Base-by-base conservation (phyloP, 2,329 filamentous ascomycete species). In the Leptographium radiaticola region DNA sequence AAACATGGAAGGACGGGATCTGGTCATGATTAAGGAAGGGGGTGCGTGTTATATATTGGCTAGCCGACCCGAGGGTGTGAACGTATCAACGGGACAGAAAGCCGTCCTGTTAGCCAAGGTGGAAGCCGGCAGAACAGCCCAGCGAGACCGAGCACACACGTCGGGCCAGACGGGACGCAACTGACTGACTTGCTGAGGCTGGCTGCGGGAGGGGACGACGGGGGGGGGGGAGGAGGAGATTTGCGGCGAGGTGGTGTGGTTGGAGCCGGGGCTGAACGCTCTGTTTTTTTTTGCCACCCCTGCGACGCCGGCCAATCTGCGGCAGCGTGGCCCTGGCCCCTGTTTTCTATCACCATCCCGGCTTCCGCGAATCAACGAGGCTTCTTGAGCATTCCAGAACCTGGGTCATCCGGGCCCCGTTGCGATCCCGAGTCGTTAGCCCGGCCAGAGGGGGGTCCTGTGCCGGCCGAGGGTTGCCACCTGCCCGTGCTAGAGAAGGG, bases 231-330 rank as follows among this genome's bases (percentile, higher is more conserved):
- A n/a, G 25, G 25, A 5, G 5, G 25, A 25, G 25, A 25, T 25
- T 25, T 25, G 25, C 4, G 36, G n/a, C 13, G 20, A 13, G 15
- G 49, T 50, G 49, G 49, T 50, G 49, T 50, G 49, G 49, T 50
- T 42, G 36, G 20, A 30, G 20, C 11, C 31, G 25, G 48, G 38
- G 6, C 49, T 16, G 20, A 6, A 50, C 34, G 49, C 20, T 12
- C 38, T 11, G n/a, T 34, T 47, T 10, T 20, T 50, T 50, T 49
- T 50, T 43, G 49, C 49, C 49, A 50, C 49, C 38, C 38, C 49
- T 42, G 38, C 12, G 13, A 18, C 25, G 36, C 38, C 48, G 12
- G 13, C 49, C 49, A 42, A 38, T 49, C 33, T 38, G 33, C 33
- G 11, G 46, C n/a, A 9, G 7, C 38, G 2, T 49, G 33, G 46